Conservation (phyloP, 495 filamentous ascomycete species). For the Daldinia childiae region DNA sequence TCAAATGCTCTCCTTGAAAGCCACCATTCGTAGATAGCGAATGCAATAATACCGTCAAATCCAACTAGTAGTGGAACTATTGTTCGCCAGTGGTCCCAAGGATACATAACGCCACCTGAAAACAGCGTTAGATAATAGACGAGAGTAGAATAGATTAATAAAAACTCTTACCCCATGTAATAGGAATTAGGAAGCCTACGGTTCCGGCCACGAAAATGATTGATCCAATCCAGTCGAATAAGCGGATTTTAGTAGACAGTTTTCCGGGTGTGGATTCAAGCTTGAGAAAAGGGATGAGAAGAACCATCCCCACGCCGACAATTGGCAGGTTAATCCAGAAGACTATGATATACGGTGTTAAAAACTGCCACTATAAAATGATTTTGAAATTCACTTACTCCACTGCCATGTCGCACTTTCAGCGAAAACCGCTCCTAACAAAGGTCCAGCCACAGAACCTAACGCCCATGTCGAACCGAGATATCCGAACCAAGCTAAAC, state of each 20-base stretch:
- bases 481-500: slow-evolving; percentile 11
- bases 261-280: slow-evolving; percentile 2
- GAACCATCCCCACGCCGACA: slow-evolving; percentile 2
- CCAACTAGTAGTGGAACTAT: slow-evolving; percentile 6
- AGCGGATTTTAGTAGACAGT: not conserved
- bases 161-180: slow-evolving; percentile 4
- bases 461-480: slow-evolving; percentile 14
- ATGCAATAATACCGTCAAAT: slow-evolving; percentile 9
- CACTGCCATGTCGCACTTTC: slow-evolving; percentile 4
- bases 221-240: slow-evolving; percentile 7
- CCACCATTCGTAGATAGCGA: slow-evolving; percentile 9
- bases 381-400: not conserved
- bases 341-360: not conserved
- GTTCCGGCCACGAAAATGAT: slow-evolving; percentile 4
- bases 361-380: not conserved
- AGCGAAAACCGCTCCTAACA: slow-evolving; percentile 3
- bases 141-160: not conserved
- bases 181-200: slow-evolving; percentile 1
- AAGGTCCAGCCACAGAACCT: slow-evolving; percentile 5
- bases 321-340: slow-evolving; percentile 13
- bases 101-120: slow-evolving; percentile 11
- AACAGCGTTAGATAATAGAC: not conserved
- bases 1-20: slow-evolving; percentile 10
- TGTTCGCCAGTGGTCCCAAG: slow-evolving; percentile 13
- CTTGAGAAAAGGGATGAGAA: slow-evolving; percentile 4